Percentiles rank a stretch among this genome's conserved stretches.
Evolutionary conservation across 2,329 filamentous ascomycete species (phyloP).

Genomic region (Ceratocystiopsis minuta): DNA sequence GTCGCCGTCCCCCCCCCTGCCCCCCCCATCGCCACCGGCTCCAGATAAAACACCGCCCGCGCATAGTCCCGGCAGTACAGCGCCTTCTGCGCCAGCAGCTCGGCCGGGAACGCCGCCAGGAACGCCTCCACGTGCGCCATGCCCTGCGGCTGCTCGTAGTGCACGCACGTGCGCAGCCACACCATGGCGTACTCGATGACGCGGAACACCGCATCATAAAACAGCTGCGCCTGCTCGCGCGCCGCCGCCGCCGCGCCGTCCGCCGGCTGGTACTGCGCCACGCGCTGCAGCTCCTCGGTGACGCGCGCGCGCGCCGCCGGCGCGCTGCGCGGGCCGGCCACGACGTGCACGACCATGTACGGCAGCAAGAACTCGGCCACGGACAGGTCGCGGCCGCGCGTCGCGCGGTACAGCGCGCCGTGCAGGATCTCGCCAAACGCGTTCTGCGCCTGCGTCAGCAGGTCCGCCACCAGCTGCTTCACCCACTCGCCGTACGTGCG

Average conservation of each 20-base stretch:
- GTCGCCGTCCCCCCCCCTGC: too few species aligned
- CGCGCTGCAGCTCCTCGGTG: constrained; percentile 51
- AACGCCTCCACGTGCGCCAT: constrained; percentile 30
- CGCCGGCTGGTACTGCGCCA: constrained; percentile 45
- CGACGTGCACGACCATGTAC: constrained; percentile 67
- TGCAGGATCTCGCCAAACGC: constrained; percentile 62
- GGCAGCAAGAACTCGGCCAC: constrained; percentile 81
- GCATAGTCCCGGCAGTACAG: constrained; percentile 91
- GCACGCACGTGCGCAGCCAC: constrained; percentile 62
- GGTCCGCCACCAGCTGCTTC: constrained; percentile 58
- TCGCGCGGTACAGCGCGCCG: constrained; percentile 60
- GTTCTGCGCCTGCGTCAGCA: constrained; percentile 62
- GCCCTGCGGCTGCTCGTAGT: constrained; percentile 45
- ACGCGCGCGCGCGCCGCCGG: constrained; percentile 45
- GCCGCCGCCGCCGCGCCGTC: constrained; percentile 37
- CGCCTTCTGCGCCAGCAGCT: constrained; percentile 62
- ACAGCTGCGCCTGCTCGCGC: constrained; percentile 62
- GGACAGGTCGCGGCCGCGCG: constrained; percentile 68
- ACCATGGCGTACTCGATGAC: constrained; percentile 80
- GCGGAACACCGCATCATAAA: constrained; percentile 80
- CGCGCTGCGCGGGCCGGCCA: constrained; percentile 39
- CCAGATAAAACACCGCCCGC: constrained; percentile 81
- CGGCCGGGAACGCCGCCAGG: constrained; percentile 47
- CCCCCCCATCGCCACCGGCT: constrained; percentile 46
- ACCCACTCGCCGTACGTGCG: constrained; percentile 69